Evolutionary conservation across 164 flowering plant species (phyloP).

Genomic region (Aristolochia fimbriata): DNA sequence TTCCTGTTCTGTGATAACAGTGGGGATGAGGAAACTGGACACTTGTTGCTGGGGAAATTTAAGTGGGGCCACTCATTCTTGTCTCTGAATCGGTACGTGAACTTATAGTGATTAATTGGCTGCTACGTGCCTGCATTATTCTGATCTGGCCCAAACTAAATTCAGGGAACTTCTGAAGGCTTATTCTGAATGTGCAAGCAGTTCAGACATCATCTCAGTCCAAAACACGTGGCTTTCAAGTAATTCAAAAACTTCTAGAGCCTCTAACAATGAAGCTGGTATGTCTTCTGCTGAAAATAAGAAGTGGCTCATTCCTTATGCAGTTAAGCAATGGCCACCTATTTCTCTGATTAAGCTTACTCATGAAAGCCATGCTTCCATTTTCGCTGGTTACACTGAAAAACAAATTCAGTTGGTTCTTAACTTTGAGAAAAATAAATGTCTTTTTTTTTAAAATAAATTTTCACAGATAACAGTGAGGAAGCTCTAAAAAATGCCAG

Average conservation of each 20-base stretch:
- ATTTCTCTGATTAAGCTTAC: too few relatives aligned
- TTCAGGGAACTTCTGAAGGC: slow-evolving; percentile 82
- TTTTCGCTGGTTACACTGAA: too few relatives aligned
- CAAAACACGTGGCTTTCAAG: slow-evolving; percentile 90
- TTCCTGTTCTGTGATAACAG: slow-evolving; percentile 23
- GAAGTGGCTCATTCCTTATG: too few relatives aligned
- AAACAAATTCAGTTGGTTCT: too few relatives aligned
- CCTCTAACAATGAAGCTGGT: slow-evolving; percentile 27
- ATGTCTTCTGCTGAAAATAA: slow-evolving; percentile 6
- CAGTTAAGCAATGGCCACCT: too few relatives aligned
- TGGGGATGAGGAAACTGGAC: slow-evolving; percentile 89
- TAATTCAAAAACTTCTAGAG: slow-evolving; percentile 25
- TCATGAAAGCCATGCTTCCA: too few relatives aligned
- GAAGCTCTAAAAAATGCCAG: slow-evolving; percentile 17
- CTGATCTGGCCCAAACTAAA: background rate
- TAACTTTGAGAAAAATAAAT: too few relatives aligned
- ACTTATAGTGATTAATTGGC: background rate
- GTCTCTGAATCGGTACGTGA: slow-evolving; percentile 70
- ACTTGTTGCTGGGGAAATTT: slow-evolving; percentile 81
- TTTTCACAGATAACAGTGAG: background rate
- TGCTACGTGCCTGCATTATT: background rate
- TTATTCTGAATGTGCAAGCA: slow-evolving; percentile 66
- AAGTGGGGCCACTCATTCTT: slow-evolving; percentile 98
- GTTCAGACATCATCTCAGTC: slow-evolving; percentile 66
- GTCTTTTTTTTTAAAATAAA: background rate